Evolutionary conservation across 2,329 filamentous ascomycete genomes (phyloP).

Genomic region (Fusarium dlaminii): DNA sequence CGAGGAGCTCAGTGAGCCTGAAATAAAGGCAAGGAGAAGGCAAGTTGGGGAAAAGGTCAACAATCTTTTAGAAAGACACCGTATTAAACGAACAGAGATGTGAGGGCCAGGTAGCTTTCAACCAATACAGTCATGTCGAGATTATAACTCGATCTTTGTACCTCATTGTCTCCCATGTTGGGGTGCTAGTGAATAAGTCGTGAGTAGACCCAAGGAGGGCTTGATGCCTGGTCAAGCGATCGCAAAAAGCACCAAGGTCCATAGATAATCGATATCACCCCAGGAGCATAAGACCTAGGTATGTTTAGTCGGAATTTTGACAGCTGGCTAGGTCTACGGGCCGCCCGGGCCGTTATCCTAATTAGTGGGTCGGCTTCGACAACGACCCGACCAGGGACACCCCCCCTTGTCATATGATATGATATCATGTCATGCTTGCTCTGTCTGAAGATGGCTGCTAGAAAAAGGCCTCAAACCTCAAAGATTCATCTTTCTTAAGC

Average conservation of each 20-base stretch:
- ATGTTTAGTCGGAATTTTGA: neutral
- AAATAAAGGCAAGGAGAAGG: accelerated
- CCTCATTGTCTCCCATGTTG: too few relatives aligned
- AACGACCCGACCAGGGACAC: neutral
- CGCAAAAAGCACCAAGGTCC: neutral
- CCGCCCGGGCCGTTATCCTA: neutral
- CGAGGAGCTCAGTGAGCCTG: accelerated
- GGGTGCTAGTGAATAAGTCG: accelerated
- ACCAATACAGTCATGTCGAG: accelerated
- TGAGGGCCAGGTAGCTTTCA: neutral
- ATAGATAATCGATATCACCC: too few relatives aligned
- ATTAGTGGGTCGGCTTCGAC: neutral
- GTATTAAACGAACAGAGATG: too few relatives aligned
- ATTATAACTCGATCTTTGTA: neutral
- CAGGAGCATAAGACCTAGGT: too few relatives aligned
- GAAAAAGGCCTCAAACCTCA: neutral
- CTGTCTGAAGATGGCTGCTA: neutral
- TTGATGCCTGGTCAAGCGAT: neutral
- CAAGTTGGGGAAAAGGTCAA: neutral
- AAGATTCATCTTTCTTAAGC: accelerated
- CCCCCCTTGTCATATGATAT: neutral
- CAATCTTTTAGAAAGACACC: too few relatives aligned
- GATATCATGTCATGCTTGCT: neutral
- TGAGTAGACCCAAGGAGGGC: accelerated
- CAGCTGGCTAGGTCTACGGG: neutral